phyloP scores from a whole-genome alignment of 768 basidiomycete genomes.

The Hygrophorus russula region DNA sequence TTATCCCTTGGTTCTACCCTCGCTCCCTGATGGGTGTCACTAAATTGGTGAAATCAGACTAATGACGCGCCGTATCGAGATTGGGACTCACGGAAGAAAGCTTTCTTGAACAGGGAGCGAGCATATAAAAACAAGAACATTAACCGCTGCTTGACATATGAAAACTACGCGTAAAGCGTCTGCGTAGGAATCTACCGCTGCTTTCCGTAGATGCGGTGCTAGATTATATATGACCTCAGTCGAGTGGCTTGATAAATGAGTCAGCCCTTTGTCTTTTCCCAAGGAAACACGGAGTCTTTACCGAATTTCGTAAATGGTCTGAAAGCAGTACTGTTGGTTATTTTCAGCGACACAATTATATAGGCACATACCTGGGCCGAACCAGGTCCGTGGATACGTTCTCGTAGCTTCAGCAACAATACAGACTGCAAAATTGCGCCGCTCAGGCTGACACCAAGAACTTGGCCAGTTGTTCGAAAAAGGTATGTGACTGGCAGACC shows the following conservation, averaged over 20 bases:
- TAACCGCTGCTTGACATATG: conserved; percentile 63
- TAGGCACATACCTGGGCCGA: conserved; percentile 50
- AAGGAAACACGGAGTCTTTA: conserved; percentile 13
- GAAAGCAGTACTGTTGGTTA: conserved; percentile 10
- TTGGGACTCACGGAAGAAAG: conserved; percentile 41
- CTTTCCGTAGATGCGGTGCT: conserved; percentile 37
- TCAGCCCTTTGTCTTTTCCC: neutral
- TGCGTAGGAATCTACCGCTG: conserved; percentile 69
- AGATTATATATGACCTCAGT: conserved; percentile 62
- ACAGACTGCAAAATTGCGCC: conserved; percentile 79
- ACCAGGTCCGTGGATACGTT: conserved; percentile 66
- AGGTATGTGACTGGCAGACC: conserved; percentile 69
- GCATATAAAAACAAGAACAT: conserved; percentile 53
- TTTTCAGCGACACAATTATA: conserved; percentile 7
- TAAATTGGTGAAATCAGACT: conserved; percentile 14
- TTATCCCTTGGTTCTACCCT: conserved; percentile 28
- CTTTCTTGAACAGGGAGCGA: conserved; percentile 72
- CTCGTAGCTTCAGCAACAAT: conserved; percentile 55
- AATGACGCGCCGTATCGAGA: neutral
- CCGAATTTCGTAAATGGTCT: conserved; percentile 72
- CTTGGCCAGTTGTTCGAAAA: conserved; percentile 91
- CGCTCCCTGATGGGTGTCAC: conserved; percentile 53
- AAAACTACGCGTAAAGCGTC: conserved; percentile 75
- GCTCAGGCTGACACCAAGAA: conserved; percentile 84
- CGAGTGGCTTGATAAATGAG: conserved; percentile 44